Base-by-base conservation (phyloP, 352 stramenopile species). In the Pythium insidiosum region DNA sequence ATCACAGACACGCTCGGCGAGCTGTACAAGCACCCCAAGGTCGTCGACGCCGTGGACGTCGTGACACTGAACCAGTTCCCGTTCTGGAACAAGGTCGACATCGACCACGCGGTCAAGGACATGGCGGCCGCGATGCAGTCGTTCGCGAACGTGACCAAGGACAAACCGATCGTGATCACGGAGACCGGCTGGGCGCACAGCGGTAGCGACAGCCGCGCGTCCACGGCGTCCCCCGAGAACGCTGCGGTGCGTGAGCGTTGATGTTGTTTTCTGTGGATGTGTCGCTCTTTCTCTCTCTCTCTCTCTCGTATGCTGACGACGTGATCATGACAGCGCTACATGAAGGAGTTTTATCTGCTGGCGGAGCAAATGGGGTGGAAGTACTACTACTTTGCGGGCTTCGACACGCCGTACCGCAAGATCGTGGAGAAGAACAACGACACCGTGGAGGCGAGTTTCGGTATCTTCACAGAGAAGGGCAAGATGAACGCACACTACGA, bases 371-470 rank as follows among this genome's bases (percentile, higher is more conserved):
- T 82, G 45, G 60, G 63, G 13, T 88, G 76, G 73, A 85, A 89
- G 56, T 90, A 90, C 58, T 93, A 88, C 67, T 93, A 89, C 66
- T 93, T 93, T 43, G 58, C 68, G 0, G 80, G 68, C 40, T 88
- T 93, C 19, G 80, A 93, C 47, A 82, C 77, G 35, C 67, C 77
- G 19, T 88, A 83, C 62, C 87, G 85, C 61, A 66, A 68, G 37
- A 31, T 64, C 41, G 46, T 76, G 38, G 20, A 26, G 16, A 61
- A 68, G n/a, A 57, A 84, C 22, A 22, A 59, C 4, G 49, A 63
- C 47, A 73, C 73, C 12, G 77, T 90, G 11, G 80, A 93, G 52
- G 67, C 57, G 22, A 68, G 73, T 54, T 93, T 90, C 37, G 80
- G 80, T 7, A 72, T 93, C 58, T 90, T 88, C 19, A 68, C 83